Conservation (phyloP, 2,329 filamentous ascomycete genomes). For the Neospermospora avenae region DNA sequence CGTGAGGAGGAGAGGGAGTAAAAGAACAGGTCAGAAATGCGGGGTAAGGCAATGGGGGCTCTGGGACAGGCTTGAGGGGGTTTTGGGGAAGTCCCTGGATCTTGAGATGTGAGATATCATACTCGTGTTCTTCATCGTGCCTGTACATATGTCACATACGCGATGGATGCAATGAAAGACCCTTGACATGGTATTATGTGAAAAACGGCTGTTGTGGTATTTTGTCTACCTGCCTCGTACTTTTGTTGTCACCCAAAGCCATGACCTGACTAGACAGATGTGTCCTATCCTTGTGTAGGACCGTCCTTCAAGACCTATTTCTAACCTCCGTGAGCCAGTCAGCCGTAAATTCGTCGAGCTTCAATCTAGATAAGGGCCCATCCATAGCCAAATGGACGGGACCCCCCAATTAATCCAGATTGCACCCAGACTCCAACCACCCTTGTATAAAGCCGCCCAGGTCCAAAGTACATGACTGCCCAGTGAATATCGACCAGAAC, state of each 20-base stretch:
- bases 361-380: background rate
- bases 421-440: background rate
- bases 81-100: background rate
- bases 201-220: background rate
- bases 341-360: conserved; percentile 5
- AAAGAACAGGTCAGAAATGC: background rate
- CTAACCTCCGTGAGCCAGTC: background rate
- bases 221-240: background rate
- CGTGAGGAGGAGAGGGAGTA: background rate
- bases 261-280: background rate
- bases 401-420: background rate
- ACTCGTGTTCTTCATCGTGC: background rate
- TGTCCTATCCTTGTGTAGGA: background rate
- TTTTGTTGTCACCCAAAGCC: background rate
- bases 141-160: background rate
- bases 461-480: conserved; percentile 5
- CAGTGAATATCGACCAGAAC: background rate
- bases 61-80: background rate
- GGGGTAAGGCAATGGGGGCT: background rate
- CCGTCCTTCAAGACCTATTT: background rate
- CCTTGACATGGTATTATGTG: background rate
- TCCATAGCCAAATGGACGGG: background rate
- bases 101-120: background rate
- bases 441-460: conserved; percentile 4
- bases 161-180: background rate